phyloP scores from a whole-genome alignment of 805 yeast species.

The Cyberlindnera maritima region DNA sequence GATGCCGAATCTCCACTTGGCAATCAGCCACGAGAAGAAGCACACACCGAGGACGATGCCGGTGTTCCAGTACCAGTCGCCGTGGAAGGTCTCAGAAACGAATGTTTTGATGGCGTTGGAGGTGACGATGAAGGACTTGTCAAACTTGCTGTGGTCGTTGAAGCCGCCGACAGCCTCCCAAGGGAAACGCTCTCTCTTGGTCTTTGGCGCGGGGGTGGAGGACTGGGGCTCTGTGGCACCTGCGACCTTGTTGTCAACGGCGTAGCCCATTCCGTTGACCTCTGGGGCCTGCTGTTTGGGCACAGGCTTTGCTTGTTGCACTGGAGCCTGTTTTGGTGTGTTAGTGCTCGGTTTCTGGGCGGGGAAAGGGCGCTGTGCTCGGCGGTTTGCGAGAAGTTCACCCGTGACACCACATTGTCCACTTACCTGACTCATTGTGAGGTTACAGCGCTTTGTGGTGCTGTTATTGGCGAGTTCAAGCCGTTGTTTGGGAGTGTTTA shows the following conservation, averaged over 20 bases:
- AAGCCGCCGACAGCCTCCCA: conserved; percentile 34
- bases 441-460: not conserved
- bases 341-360: not conserved
- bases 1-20: conserved; percentile 61
- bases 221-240: not conserved
- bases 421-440: conserved; percentile 3
- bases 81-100: conserved; percentile 63
- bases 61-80: conserved; percentile 73
- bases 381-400: no score
- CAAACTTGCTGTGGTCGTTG: conserved; percentile 25
- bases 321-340: not conserved
- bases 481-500: not conserved
- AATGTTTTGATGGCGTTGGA: conserved; percentile 50
- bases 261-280: no score
- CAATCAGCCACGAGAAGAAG: conserved; percentile 66
- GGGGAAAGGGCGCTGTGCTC: no score
- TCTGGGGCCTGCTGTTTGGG: no score
- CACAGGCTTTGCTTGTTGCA: no score
- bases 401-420: not conserved
- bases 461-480: not conserved
- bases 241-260: no score
- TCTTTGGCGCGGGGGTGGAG: not conserved
- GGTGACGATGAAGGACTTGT: conserved; percentile 23
- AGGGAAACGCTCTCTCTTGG: conserved; percentile 28
- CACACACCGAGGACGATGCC: conserved; percentile 66